A percentile compares a stretch with the other conserved stretches of the same genome.
phyloP scores from a whole-genome alignment of 345 rosid species.

The Aegle marmelos region DNA sequence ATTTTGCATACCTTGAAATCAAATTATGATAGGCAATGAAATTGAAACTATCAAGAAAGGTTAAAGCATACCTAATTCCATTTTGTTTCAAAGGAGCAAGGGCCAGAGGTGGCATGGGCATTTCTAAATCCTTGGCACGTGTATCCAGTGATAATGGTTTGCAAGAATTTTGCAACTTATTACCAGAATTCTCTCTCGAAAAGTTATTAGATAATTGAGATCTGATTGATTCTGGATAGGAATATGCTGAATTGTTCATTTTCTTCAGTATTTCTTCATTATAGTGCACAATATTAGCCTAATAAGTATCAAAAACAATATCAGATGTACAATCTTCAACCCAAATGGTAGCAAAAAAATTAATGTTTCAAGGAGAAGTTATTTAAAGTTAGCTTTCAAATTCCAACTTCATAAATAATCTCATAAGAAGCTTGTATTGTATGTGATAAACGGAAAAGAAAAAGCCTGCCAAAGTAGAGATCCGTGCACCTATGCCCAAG shows the following conservation, averaged over 20 bases:
- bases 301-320: slow-evolving; percentile 6
- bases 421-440: neutral
- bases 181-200: slow-evolving; percentile 25
- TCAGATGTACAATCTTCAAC: slow-evolving; percentile 9
- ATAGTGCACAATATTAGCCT: slow-evolving; percentile 78
- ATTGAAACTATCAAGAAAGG: neutral
- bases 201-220: slow-evolving; percentile 43
- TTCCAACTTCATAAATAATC: neutral
- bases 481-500: neutral
- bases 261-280: slow-evolving; percentile 70
- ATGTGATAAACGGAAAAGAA: neutral
- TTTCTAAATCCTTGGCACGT: slow-evolving; percentile 58
- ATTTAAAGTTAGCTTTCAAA: neutral
- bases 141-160: slow-evolving; percentile 35
- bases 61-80: slow-evolving; percentile 59
- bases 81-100: slow-evolving; percentile 57
- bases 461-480: neutral
- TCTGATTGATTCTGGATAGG: slow-evolving; percentile 42
- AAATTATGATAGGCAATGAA: neutral
- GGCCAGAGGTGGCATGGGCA: slow-evolving; percentile 91
- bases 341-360: neutral
- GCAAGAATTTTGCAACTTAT: slow-evolving; percentile 26
- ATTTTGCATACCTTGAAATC: neutral
- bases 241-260: slow-evolving; percentile 36
- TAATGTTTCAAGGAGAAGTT: neutral